Percentiles rank a stretch among this genome's conserved stretches.
These are phyloP conservation scores for Penicillium decumbens DNA, from an alignment of 2,329 filamentous ascomycete genomes.

Conservation along the genomic window DNA sequence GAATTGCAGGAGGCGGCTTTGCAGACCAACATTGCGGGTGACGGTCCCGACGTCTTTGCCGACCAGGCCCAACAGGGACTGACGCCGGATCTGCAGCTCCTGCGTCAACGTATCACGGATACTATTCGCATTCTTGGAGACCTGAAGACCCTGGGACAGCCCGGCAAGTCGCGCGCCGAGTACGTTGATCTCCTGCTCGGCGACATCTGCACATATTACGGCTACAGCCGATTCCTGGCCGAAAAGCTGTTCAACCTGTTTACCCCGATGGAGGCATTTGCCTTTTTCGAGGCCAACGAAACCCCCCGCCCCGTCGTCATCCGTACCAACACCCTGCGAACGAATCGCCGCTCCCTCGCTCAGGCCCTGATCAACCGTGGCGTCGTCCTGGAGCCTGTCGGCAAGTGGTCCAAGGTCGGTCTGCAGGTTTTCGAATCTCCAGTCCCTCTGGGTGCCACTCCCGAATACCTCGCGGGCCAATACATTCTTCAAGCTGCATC, in stretches of 20 bases:
- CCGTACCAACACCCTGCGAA: constrained; percentile 89
- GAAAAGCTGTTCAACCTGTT: constrained; percentile 94
- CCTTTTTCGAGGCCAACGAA: constrained; percentile 99
- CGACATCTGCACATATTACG: constrained; percentile 95
- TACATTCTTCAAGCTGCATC: constrained; percentile 97
- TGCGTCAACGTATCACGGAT: constrained; percentile 85
- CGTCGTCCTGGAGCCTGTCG: constrained; percentile 91
- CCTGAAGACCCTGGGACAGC: constrained; percentile 74
- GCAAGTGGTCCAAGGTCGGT: constrained; percentile 98
- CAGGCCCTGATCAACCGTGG: constrained; percentile 93
- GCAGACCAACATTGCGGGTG: constrained; percentile 88
- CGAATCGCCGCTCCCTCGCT: constrained; percentile 71
- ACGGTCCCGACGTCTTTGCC: constrained; percentile 61
- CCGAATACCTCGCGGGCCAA: constrained; percentile 93
- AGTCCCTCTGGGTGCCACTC: constrained; percentile 84
- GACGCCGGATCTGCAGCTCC: constrained; percentile 82
- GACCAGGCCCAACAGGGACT: constrained; percentile 60
- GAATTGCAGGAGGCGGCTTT: constrained; percentile 81
- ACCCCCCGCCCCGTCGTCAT: constrained; percentile 89
- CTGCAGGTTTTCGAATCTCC: constrained; percentile 92
- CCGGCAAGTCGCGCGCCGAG: constrained; percentile 75
- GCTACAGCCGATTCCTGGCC: constrained; percentile 89
- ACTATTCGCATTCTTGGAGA: constrained; percentile 87
- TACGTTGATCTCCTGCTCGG: constrained; percentile 82
- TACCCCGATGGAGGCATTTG: constrained; percentile 86